Evolutionary conservation across 306 rosid genomes (phyloP), one percentile per base, ranked within the genome.

Genomic region (Spatholobus suberectus): DNA sequence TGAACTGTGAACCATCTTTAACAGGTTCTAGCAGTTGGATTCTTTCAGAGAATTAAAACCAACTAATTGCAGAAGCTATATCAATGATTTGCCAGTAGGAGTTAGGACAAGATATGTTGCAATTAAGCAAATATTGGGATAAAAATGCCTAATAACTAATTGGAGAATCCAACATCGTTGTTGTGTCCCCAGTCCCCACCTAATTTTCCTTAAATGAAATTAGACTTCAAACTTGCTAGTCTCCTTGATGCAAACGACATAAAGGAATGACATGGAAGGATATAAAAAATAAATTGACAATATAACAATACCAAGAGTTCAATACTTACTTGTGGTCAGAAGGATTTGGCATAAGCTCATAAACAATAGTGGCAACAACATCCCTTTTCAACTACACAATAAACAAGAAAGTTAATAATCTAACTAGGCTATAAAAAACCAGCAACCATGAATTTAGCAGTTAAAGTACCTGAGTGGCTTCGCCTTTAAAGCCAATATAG

Each of bases 401-500:
- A 73, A 74, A 52, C 26, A 84, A 62, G 13, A 32, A 65, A 61
- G 76, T 77, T 49, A 63, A 54, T 85, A 35, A 51, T 61, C 66
- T 10, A 47, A 57, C 47, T 17, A 43, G 63, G 58, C 47, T 59
- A 63, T 20, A 82, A 80, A 63, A 82, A 78, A 58, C 58, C 41
- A 23, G 17, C 5, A 57, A 40, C 83, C 55, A 55, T 27, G 58
- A 67, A 74, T 49, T 63, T 52, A 66, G 76, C 67, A 51, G 78
- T 32, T 32, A 80, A 13, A 77, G 83, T 92, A 96, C 99, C 98
- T 92, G 96, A 23, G 97, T 96, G 58, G 99, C 98, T 89, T 96
- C 97, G 23, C 99, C 99, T 86, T 96, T 96, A 66, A 96, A 90
- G 86, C 99, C 99, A 86, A 96, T 94, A 67, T 96, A 96, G 85